A percentile compares a stretch with the other conserved stretches of the same genome.
Conservation (phyloP, 2,329 filamentous ascomycete genomes). For the Fusarium sp. region DNA sequence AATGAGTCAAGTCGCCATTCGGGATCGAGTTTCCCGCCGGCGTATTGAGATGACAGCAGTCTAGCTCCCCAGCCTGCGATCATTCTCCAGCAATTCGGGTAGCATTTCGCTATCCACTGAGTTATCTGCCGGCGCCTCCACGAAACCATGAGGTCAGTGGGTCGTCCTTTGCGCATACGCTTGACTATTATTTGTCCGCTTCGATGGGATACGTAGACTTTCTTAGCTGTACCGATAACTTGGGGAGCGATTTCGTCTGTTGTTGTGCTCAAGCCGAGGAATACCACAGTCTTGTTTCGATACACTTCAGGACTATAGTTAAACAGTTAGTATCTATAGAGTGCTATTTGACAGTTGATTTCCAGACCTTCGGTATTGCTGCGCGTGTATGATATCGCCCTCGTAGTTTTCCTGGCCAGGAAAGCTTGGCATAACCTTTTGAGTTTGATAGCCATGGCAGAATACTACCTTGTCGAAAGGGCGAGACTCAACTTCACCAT, state of each 20-base stretch:
- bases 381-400: conserved; percentile 16
- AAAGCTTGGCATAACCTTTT: conserved; percentile 11
- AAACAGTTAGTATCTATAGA: fast-evolving
- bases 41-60: neutral
- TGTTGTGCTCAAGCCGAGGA: conserved; percentile 12
- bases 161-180: conserved; percentile 6
- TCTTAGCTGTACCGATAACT: neutral
- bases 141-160: neutral
- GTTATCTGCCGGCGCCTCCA: conserved; percentile 22
- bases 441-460: conserved; percentile 24
- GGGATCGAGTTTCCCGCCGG: neutral
- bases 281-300: conserved; percentile 5
- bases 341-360: fast-evolving
- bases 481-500: neutral
- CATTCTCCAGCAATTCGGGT: conserved; percentile 1
- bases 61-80: neutral
- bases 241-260: conserved; percentile 14
- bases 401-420: neutral
- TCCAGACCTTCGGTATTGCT: conserved; percentile 19
- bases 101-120: conserved; percentile 13
- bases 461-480: conserved; percentile 25
- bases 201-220: conserved; percentile 23
- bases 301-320: neutral
- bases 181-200: conserved; percentile 19
- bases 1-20: conserved; percentile 19